Percentiles rank a stretch among this genome's conserved stretches.
phyloP scores from a whole-genome alignment of 441 rosid species.

The Populus hybrid region DNA sequence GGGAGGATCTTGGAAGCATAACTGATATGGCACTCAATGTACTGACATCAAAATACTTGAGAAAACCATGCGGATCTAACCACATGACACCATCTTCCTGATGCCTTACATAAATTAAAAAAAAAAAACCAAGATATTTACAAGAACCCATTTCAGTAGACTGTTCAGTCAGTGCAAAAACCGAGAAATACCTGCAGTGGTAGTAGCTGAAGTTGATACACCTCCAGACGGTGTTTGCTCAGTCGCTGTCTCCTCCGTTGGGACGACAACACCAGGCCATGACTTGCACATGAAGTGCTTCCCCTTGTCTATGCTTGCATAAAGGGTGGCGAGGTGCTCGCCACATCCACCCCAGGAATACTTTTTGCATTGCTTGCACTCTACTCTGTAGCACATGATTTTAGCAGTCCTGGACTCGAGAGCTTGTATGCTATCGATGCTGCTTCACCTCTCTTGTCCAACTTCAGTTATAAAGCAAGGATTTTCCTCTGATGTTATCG shows the following conservation, averaged over 20 bases:
- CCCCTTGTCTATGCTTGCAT: constrained; percentile 41
- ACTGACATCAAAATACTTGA: no score
- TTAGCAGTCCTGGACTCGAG: not conserved
- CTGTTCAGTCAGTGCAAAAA: not conserved
- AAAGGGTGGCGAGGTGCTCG: constrained; percentile 33
- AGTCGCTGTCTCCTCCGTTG: not conserved
- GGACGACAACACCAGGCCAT: constrained; percentile 45
- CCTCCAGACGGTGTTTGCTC: constrained; percentile 9
- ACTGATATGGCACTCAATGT: no score
- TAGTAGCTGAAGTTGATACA: not conserved
- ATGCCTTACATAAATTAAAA: no score
- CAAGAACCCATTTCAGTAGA: no score
- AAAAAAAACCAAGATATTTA: no score
- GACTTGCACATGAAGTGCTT: constrained; percentile 19
- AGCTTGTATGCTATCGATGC: not conserved
- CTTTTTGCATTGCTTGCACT: constrained; percentile 45
- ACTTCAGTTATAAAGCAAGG: not conserved
- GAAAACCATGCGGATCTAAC: no score
- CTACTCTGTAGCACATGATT: constrained; percentile 43
- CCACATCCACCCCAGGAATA: constrained; percentile 54
- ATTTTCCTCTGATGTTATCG: not conserved
- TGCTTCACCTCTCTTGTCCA: not conserved
- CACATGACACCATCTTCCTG: no score
- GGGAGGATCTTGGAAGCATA: no score
- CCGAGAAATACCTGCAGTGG: not conserved